Evolutionary conservation across 1,284 basidiomycete genomes (phyloP).

Genomic region (Tranzscheliella williamsii): DNA sequence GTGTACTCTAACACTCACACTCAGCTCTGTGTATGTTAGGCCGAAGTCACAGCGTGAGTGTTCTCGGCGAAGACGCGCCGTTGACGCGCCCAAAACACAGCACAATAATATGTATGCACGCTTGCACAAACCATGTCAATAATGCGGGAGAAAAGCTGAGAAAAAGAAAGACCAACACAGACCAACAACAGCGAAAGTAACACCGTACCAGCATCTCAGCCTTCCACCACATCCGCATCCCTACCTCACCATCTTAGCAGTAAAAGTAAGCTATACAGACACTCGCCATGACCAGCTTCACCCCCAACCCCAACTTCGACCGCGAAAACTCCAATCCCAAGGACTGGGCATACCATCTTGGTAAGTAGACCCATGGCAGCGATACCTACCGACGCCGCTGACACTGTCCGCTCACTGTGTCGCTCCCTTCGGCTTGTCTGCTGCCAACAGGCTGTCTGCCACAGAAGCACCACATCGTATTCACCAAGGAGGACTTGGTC

Average conservation of each 20-base stretch:
- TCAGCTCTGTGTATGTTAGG: too few species aligned
- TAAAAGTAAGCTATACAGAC: too few species aligned
- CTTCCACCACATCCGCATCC: neutral
- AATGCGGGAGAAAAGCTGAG: too few species aligned
- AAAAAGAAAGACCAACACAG: neutral
- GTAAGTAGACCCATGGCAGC: conserved; percentile 12
- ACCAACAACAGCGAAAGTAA: neutral
- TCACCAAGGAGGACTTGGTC: conserved; percentile 49
- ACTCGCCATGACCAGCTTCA: conserved; percentile 41
- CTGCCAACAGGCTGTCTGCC: conserved; percentile 29
- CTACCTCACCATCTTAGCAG: neutral
- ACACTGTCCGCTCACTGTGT: too few species aligned
- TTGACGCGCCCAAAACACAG: too few species aligned
- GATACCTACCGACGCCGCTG: too few species aligned
- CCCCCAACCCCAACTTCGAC: conserved; percentile 37
- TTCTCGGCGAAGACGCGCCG: too few species aligned
- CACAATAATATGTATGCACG: too few species aligned
- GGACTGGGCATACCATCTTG: conserved; percentile 54
- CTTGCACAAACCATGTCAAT: too few species aligned
- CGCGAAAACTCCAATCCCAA: conserved; percentile 44
- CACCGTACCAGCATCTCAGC: neutral
- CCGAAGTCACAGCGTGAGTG: too few species aligned
- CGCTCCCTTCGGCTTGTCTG: too few species aligned
- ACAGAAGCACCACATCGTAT: conserved; percentile 44
- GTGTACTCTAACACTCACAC: too few species aligned